Evolutionary conservation across 2,329 filamentous ascomycete genomes (phyloP).

Genomic region (Cladosporium sp.): DNA sequence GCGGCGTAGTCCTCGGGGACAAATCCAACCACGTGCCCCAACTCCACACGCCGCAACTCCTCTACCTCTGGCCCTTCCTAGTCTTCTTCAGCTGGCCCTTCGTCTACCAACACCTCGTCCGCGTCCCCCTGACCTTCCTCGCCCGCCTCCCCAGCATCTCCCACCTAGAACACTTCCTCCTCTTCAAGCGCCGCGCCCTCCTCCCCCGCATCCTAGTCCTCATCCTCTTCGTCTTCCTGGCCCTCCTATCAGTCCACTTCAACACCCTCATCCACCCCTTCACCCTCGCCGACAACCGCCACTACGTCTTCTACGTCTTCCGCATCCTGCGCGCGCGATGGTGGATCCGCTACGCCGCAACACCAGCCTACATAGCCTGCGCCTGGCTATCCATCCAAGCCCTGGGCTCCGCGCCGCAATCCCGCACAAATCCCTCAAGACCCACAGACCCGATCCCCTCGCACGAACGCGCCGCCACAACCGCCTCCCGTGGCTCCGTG

Average conservation of each 20-base stretch:
- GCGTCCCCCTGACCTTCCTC: slow-evolving; percentile 23
- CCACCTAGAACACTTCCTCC: slow-evolving; percentile 20
- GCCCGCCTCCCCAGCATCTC: slow-evolving; percentile 26
- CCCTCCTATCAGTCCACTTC: slow-evolving; percentile 57
- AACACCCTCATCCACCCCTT: slow-evolving; percentile 97
- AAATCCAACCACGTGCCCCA: slow-evolving; percentile 92
- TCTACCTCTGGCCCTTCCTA: slow-evolving; percentile 91
- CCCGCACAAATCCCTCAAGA: slow-evolving; percentile 3
- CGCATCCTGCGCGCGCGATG: slow-evolving; percentile 61
- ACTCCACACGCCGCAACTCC: slow-evolving; percentile 83
- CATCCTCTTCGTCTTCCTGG: slow-evolving; percentile 35
- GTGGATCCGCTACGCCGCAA: slow-evolving; percentile 44
- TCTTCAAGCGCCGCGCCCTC: slow-evolving; percentile 30
- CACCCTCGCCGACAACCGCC: slow-evolving; percentile 90
- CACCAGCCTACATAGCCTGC: slow-evolving; percentile 66
- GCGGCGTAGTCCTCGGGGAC: slow-evolving; percentile 87
- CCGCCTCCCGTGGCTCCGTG: slow-evolving; percentile 14
- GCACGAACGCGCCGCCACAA: neutral
- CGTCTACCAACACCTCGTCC: slow-evolving; percentile 53
- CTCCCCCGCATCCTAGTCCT: slow-evolving; percentile 37
- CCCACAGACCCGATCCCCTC: neutral
- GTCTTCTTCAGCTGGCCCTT: slow-evolving; percentile 85
- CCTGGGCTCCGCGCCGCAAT: slow-evolving; percentile 40
- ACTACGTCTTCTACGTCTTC: slow-evolving; percentile 97
- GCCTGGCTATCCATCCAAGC: slow-evolving; percentile 64